Conservation (phyloP, 2,329 filamentous ascomycete genomes). For the Monilinia polystroma region DNA sequence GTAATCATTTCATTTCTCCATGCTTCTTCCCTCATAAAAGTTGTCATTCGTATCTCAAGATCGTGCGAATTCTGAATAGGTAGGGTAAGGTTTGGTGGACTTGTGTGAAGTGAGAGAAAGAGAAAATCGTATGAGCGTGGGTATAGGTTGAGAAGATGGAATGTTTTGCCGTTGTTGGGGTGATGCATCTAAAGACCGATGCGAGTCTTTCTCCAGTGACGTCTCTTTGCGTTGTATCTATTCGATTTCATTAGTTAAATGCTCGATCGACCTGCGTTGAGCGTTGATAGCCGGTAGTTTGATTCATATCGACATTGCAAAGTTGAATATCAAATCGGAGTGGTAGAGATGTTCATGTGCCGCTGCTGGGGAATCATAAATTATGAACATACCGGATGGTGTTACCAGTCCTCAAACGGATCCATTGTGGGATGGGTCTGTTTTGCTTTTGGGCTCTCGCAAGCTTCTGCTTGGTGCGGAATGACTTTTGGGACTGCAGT, state of each 20-base stretch:
- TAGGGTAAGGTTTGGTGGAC: conserved; percentile 21
- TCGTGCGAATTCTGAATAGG: conserved; percentile 22
- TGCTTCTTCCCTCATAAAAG: conserved; percentile 20
- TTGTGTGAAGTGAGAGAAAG: conserved; percentile 24
- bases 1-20: conserved; percentile 20
- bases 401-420: conserved; percentile 96
- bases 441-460: conserved; percentile 99
- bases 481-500: conserved; percentile 94
- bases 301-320: neutral
- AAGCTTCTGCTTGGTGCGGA: conserved; percentile 99
- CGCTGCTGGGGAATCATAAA: conserved; percentile 10
- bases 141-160: conserved; percentile 22
- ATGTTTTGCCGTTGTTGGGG: conserved; percentile 32
- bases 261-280: neutral
- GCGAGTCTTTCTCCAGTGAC: conserved; percentile 99
- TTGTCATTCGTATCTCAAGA: conserved; percentile 20
- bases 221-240: conserved; percentile 99
- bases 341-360: neutral
- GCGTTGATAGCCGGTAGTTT: neutral
- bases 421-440: conserved; percentile 99
- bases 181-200: conserved; percentile 87
- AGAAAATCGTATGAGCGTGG: conserved; percentile 18
- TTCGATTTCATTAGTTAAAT: conserved; percentile 25
- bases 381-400: conserved; percentile 79
- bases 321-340: neutral